A percentile compares a stretch with the other conserved stretches of the same genome.
Evolutionary conservation across 2,329 filamentous ascomycete genomes (phyloP).

Genomic region (Calonectria fujianensis): DNA sequence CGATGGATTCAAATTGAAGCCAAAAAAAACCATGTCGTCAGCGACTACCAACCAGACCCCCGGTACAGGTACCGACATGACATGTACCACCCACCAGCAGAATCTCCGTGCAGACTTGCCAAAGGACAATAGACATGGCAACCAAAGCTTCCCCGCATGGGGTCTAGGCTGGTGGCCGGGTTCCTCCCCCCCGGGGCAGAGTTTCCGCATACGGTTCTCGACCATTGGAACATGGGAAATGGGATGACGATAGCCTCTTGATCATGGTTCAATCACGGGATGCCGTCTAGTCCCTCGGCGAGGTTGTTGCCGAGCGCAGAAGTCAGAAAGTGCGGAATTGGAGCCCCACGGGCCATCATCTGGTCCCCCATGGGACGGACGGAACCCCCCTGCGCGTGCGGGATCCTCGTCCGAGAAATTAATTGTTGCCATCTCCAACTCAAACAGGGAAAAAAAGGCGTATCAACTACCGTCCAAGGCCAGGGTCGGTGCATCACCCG

Average conservation of each 20-base stretch:
- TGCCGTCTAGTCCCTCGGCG: not conserved
- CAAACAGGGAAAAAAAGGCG: not conserved
- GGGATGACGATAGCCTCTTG: not conserved
- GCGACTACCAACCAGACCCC: conserved; percentile 3
- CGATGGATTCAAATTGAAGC: not conserved
- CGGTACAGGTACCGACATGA: not conserved
- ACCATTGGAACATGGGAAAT: not conserved
- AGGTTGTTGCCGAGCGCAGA: conserved; percentile 23
- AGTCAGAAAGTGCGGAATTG: not conserved
- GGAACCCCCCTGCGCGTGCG: not conserved
- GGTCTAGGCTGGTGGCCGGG: not conserved
- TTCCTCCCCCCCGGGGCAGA: not conserved
- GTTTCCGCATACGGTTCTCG: conserved; percentile 28
- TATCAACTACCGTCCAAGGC: conserved; percentile 18
- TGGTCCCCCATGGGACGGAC: conserved; percentile 9
- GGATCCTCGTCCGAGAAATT: not conserved
- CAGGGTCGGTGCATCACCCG: conserved; percentile 11
- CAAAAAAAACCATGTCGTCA: not conserved
- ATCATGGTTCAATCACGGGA: not conserved
- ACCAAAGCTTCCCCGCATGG: conserved; percentile 36
- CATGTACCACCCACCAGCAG: not conserved
- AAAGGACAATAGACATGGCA: not conserved
- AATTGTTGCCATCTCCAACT: conserved; percentile 9
- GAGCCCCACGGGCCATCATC: not conserved
- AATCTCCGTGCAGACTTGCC: not conserved